Evolutionary conservation across 2,329 filamentous ascomycete species (phyloP), one percentile per base, ranked within the genome.

Genomic region (Didymella segeticola): DNA sequence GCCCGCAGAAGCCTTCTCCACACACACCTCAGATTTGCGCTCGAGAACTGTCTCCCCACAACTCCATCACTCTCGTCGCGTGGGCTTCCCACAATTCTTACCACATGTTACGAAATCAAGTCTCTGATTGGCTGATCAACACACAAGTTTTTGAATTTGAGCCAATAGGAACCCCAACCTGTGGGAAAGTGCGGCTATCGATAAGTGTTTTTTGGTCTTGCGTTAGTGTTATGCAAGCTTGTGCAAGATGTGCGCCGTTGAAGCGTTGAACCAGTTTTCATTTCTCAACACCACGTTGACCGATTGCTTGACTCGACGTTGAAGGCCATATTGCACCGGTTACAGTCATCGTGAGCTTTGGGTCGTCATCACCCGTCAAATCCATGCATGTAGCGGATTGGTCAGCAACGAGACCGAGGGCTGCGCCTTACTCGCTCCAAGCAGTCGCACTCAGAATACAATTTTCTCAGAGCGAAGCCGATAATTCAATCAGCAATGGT

Each of bases 221-320:
- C 57, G 58, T 62, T 60, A 62, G 62, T 42, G 47, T 50, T 47
- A 42, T 58, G 53, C 59, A 57, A 41, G 2, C 29, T 43, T 57
- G 38, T 43, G 54, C 43, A 46, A 41, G 29, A 11, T 39, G 19
- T 37, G 23, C 39, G 39, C 36, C 36, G 46, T 20, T 42, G 47
- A 43, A 43, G 20, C 39, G 20, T 46, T 46, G 34, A 39, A 39
- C 51, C 52, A 56, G 23, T 48, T 53, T 58, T 55, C 47, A 58
- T 58, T 38, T 58, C 56, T 45, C 55, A 58, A 58, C 55, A 39
- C 37, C 26, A 26, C 20, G 23, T 1, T 31, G 37, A 43, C 50
- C 34, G 31, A 15, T 45, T 11, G 19, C 45, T 49, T 49, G 51
- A 49, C 26, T 49, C 45, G 7, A 41, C 14, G 25, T 29, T 37